Evolutionary conservation across 2,329 filamentous ascomycete species (phyloP).

Genomic region (Penicillium sp.): DNA sequence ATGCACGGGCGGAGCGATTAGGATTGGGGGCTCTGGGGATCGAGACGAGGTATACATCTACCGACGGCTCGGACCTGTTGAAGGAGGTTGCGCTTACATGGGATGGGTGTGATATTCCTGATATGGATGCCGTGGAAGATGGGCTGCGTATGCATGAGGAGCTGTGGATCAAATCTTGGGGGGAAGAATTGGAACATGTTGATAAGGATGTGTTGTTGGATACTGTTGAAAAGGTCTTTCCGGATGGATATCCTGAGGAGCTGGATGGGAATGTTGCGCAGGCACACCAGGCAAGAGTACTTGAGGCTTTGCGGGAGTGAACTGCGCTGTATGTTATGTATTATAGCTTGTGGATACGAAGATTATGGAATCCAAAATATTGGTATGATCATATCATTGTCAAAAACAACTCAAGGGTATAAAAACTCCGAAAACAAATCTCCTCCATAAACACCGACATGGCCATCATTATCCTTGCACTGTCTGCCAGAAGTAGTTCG

Average conservation of each 20-base stretch:
- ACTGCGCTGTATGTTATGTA: neutral
- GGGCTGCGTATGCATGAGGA: conserved; percentile 22
- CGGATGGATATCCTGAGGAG: conserved; percentile 17
- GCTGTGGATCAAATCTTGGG: conserved; percentile 33
- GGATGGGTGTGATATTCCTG: conserved; percentile 35
- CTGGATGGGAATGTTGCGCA: conserved; percentile 18
- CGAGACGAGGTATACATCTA: conserved; percentile 35
- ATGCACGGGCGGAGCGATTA: conserved; percentile 38
- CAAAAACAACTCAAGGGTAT: conserved; percentile 21
- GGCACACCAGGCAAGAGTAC: conserved; percentile 21
- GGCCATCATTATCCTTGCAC: conserved; percentile 54
- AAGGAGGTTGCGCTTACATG: conserved; percentile 35
- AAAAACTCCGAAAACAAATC: conserved; percentile 3
- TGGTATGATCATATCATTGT: conserved; percentile 7
- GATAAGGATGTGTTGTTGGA: conserved; percentile 29
- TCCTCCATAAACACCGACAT: conserved; percentile 18
- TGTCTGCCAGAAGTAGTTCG: conserved; percentile 93
- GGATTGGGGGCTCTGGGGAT: conserved; percentile 42
- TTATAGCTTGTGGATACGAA: neutral
- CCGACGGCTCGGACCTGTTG: conserved; percentile 12
- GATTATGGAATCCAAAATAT: neutral
- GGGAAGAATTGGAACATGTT: conserved; percentile 8
- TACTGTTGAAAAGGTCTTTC: conserved; percentile 27
- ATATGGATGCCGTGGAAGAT: conserved; percentile 34
- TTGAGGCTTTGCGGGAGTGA: conserved; percentile 14